Conservation (phyloP, 148 eudicot genomes). For the Mesembryanthemum crystallinum region DNA sequence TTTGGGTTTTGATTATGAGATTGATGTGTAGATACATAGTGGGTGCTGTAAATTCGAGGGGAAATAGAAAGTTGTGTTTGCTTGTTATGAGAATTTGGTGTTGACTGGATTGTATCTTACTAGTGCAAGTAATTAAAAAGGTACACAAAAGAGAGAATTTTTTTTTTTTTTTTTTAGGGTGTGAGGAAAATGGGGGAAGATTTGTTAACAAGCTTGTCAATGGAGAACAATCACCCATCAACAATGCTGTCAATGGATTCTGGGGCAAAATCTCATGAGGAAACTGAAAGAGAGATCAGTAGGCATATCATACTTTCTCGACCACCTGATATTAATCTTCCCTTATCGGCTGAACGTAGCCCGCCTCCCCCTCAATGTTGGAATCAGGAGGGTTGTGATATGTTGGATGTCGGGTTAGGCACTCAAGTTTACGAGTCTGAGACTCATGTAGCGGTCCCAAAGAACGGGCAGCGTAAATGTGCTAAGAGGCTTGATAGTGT, state of each 20-base stretch:
- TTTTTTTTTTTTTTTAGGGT: conserved; percentile 16
- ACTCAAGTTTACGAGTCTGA: conserved; percentile 56
- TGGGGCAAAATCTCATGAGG: conserved; percentile 59
- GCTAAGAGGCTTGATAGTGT: conserved; percentile 68
- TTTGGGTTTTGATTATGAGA: conserved; percentile 8
- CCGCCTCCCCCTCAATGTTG: conserved; percentile 58
- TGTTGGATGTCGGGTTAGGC: conserved; percentile 70
- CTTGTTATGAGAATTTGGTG: conserved; percentile 1
- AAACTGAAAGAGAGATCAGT: conserved; percentile 48
- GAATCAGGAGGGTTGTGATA: conserved; percentile 53
- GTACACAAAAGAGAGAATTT: neutral
- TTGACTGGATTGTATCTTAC: conserved; percentile 16
- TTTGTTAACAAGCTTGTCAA: conserved; percentile 52
- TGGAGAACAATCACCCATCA: conserved; percentile 70
- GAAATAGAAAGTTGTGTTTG: conserved; percentile 10
- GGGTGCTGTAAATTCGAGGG: conserved; percentile 1
- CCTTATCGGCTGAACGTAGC: conserved; percentile 60
- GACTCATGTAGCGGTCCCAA: conserved; percentile 44
- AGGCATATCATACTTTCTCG: conserved; percentile 47
- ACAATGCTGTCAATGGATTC: conserved; percentile 79
- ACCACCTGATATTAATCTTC: conserved; percentile 82
- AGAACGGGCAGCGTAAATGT: conserved; percentile 56
- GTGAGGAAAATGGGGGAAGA: conserved; percentile 49
- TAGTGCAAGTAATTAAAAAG: neutral
- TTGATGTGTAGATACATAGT: conserved; percentile 21